A percentile compares a stretch with the other conserved stretches of the same genome.
These are phyloP conservation scores for Pythium aristosporum DNA, from an alignment of 352 stramenopile species.

Conservation along the genomic window DNA sequence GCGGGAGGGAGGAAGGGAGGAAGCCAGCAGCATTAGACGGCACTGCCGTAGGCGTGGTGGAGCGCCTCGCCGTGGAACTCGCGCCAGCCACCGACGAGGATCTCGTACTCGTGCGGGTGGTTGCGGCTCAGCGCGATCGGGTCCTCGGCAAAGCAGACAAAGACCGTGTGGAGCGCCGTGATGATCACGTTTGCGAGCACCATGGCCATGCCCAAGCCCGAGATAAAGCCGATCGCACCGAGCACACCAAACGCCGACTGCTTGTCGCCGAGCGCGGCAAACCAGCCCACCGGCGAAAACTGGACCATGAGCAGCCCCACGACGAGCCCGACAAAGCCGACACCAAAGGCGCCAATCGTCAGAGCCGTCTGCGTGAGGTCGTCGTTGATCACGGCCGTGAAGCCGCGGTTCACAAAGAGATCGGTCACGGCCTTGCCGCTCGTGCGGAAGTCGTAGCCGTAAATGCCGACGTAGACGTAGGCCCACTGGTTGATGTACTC, in stretches of 20 bases:
- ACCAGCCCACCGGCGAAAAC: conserved; percentile 63
- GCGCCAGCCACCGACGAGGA: conserved; percentile 71
- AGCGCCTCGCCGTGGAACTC: conserved; percentile 82
- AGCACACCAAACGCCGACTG: conserved; percentile 52
- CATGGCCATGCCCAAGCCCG: conserved; percentile 80
- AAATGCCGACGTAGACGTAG: conserved; percentile 90
- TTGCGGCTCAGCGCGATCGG: conserved; percentile 81
- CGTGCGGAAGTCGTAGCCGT: conserved; percentile 83
- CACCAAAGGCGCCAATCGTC: conserved; percentile 76
- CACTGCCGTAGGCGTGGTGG: conserved; percentile 59
- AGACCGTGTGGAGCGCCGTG: conserved; percentile 82
- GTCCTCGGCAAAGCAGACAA: conserved; percentile 88
- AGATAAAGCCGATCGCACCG: conserved; percentile 72
- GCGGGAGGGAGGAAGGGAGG: background rate
- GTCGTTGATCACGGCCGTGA: conserved; percentile 90
- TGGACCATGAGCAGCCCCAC: conserved; percentile 66
- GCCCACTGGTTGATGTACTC: conserved; percentile 92
- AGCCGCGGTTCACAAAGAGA: conserved; percentile 82
- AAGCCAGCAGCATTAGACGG: conserved; percentile 46
- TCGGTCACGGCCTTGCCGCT: conserved; percentile 89
- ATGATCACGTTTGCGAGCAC: conserved; percentile 83
- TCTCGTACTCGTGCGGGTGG: conserved; percentile 80
- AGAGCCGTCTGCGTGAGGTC: conserved; percentile 83
- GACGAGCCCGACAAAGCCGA: conserved; percentile 76
- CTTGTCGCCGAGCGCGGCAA: conserved; percentile 48